Evolutionary conservation across 1,284 basidiomycete genomes (phyloP).

Genomic region (Trichosporon inkin): DNA sequence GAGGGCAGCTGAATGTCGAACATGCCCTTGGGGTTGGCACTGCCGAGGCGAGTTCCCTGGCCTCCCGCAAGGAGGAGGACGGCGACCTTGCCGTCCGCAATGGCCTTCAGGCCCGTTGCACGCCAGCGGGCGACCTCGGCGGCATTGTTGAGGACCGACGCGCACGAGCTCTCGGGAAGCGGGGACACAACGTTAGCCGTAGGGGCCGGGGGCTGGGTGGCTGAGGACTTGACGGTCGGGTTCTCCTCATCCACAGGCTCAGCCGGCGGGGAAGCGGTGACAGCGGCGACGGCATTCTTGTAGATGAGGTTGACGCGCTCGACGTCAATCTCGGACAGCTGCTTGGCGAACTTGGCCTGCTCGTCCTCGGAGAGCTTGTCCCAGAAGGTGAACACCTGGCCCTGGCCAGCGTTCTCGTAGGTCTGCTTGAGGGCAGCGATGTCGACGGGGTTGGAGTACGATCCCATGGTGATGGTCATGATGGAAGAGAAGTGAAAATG

Average conservation of each 20-base stretch:
- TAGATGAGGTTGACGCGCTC: constrained; percentile 87
- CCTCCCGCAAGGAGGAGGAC: constrained; percentile 97
- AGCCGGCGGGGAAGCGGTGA: constrained; percentile 50
- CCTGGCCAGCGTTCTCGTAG: constrained; percentile 78
- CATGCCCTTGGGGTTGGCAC: constrained; percentile 90
- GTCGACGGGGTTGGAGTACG: constrained; percentile 13
- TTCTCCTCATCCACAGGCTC: constrained; percentile 47
- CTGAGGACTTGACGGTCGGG: constrained; percentile 30
- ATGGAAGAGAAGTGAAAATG: not conserved
- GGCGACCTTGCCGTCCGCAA: constrained; percentile 76
- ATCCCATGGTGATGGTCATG: constrained; percentile 3
- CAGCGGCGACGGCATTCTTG: constrained; percentile 67
- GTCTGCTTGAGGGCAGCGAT: constrained; percentile 47
- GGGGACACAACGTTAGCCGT: constrained; percentile 52
- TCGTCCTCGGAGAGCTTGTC: constrained; percentile 64
- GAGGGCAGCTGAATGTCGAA: constrained; percentile 94
- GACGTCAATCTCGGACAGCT: constrained; percentile 80
- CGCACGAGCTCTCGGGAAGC: constrained; percentile 69
- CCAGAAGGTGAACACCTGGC: constrained; percentile 86
- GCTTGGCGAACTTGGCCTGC: constrained; percentile 62
- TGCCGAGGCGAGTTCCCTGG: constrained; percentile 92
- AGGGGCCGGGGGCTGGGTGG: constrained; percentile 27
- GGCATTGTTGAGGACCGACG: constrained; percentile 59
- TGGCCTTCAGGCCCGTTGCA: constrained; percentile 69
- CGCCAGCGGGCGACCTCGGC: constrained; percentile 67